Conservation (phyloP, 495 filamentous ascomycete species). For the Cladorrhinum samala region DNA sequence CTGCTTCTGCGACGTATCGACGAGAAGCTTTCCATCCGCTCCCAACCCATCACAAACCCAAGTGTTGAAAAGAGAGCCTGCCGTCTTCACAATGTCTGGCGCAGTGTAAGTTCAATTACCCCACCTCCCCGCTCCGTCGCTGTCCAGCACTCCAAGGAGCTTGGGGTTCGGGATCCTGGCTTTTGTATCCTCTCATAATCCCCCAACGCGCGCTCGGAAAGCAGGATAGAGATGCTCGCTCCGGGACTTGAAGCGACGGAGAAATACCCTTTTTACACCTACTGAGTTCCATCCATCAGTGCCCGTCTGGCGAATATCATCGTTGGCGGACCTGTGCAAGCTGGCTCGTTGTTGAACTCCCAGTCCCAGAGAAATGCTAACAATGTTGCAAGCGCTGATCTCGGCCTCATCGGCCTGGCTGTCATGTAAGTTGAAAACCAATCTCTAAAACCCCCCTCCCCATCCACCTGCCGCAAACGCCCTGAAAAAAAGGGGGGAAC, state of each 20-base stretch:
- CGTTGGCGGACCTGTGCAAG: constrained; percentile 53
- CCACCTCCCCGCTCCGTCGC: constrained; percentile 24
- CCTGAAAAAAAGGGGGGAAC: too few species aligned
- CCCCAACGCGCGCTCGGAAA: neutral
- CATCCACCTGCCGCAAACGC: too few species aligned
- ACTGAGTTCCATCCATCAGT: constrained; percentile 50
- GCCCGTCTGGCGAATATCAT: constrained; percentile 81
- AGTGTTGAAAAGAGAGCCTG: constrained; percentile 1
- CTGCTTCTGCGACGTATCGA: constrained; percentile 1
- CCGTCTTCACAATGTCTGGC: constrained; percentile 41
- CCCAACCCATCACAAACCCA: neutral
- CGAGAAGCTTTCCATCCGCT: constrained; percentile 9
- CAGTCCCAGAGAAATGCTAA: constrained; percentile 40
- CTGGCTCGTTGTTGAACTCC: constrained; percentile 28
- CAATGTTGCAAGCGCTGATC: constrained; percentile 61
- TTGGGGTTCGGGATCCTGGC: constrained; percentile 1
- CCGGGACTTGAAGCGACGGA: neutral
- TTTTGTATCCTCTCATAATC: neutral
- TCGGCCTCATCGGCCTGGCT: constrained; percentile 99
- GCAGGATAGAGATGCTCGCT: neutral
- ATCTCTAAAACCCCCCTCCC: constrained; percentile 4
- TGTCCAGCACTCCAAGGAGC: constrained; percentile 3
- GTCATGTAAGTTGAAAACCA: constrained; percentile 64
- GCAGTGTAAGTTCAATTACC: constrained; percentile 44
- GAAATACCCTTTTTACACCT: constrained; percentile 35